Evolutionary conservation across 805 yeast genomes (phyloP), one percentile per base, ranked within the genome.

Genomic region (Ascoidea tarda): DNA sequence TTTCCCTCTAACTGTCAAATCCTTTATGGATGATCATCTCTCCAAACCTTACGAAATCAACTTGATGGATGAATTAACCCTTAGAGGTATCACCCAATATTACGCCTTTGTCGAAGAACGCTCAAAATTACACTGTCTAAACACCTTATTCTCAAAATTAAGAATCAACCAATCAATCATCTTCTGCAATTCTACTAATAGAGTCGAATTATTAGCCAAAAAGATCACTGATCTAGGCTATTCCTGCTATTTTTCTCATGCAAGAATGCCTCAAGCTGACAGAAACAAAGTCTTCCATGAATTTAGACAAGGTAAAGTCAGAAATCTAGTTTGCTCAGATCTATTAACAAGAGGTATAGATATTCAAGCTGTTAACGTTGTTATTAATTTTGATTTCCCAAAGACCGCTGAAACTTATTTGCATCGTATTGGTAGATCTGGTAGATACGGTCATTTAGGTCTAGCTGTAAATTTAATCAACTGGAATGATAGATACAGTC

Each of bases 271-370:
- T 46, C 98, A 93, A 72, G 84, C 83, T 57, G 96, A 95, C 51
- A 86, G 99, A 77, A 93, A 93, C 72, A 87, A 89, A 66, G 99
- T 93, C 5, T 93, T 93, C 80, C 99, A 93, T 67, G 98, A 93
- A 69, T 93, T 93, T 69, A 86, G 99, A 76, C 96, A 88, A 66
- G 99, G 99, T 50, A 89, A 87, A 67, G 96, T 93, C 64, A 84
- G 99, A 73, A 93, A 93, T 65, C 76, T 93, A 63, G 99, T 93
- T 46, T 93, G 99, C 71, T 87, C 98, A 0, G 99, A 93, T 72
- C 75, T 93, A 57, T 78, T 93, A 58, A 91, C 98, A 33, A 86
- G 98, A 76, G 98, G 99, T 78, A 93, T 93, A 63, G 99, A 93
- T 76, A 91, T 93, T 62, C 98, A 93, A 70, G 98, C 98, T 5